These are phyloP conservation scores for Phytophthora litchii DNA, from an alignment of 352 stramenopile species.

Conservation along the genomic window DNA sequence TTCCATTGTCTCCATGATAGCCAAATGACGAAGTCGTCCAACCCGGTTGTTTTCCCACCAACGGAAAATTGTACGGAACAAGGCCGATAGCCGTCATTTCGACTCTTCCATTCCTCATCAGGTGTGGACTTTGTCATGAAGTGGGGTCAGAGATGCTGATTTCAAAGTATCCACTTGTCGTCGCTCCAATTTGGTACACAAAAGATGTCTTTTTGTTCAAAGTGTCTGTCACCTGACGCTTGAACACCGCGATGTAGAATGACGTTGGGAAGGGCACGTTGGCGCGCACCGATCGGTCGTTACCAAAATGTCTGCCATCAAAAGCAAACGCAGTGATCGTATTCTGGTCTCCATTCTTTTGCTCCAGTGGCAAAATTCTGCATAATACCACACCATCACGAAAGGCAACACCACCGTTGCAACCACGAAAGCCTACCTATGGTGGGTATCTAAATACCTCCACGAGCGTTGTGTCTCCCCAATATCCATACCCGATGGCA, in stretches of 20 bases:
- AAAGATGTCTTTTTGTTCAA: constrained; percentile 11
- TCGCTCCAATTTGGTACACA: constrained; percentile 55
- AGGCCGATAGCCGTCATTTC: constrained; percentile 72
- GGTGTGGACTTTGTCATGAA: constrained; percentile 14
- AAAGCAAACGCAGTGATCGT: constrained; percentile 50
- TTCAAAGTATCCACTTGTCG: constrained; percentile 78
- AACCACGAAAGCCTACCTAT: constrained; percentile 40
- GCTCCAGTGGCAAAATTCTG: constrained; percentile 21
- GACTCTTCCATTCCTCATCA: constrained; percentile 22
- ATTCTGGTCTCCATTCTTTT: constrained; percentile 4
- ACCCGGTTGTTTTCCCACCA: constrained; percentile 71
- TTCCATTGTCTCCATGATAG: constrained; percentile 81
- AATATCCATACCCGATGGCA: constrained; percentile 68
- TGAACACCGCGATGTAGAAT: constrained; percentile 64
- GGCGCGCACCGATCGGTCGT: constrained; percentile 71
- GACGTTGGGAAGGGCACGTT: constrained; percentile 67
- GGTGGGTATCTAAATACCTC: constrained; percentile 38
- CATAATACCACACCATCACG: background rate
- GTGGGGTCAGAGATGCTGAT: constrained; percentile 51
- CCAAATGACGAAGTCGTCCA: constrained; percentile 72
- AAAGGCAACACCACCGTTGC: background rate
- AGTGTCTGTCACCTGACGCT: constrained; percentile 15
- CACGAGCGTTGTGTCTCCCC: constrained; percentile 39
- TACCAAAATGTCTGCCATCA: constrained; percentile 45
- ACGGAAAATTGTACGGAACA: constrained; percentile 47